Base-by-base conservation (phyloP, 805 yeast species). In the Pichia gijzeniarum region DNA sequence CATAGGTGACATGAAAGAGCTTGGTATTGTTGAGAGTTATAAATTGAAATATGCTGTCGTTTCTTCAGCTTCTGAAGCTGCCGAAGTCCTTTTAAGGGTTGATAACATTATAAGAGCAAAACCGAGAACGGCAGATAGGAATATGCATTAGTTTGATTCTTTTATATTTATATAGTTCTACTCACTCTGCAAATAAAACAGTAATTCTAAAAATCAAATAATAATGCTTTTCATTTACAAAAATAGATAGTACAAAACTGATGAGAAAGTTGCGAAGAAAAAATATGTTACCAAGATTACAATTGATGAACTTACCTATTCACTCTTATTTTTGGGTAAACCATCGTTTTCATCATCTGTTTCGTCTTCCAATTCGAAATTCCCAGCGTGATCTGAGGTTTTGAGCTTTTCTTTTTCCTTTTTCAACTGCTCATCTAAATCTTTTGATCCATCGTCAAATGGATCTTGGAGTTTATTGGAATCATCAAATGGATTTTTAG, bases 41-140 rank as follows among this genome's bases (percentile, higher is more conserved):
- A 91, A 90, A 68, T 76, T 93, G 64, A 93, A 93, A 70, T 75
- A 79, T 52, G 95, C 97, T 2, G 99, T 95, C 14, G 97, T 93
- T 16, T 78, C 89, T 13, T 82, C 95, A 39, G 98, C 99, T 5
- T 74, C 95, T n/a, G 99, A 93, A 70, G 99, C 99, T 28, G 95
- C 98, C 5, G 98, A 93, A 70, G 90, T 93, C 40, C 75, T 93
- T 54, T 70, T 93, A 59, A 80, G 99, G 63, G 99, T 93, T 36
- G 99, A 93, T 64, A 91, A 93, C 66, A 93, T 93, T 54, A 87
- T 93, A 52, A 81, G 96, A 55, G 98, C 99, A 30, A 90, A 86
- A 65, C 99, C 99, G 52, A 77, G 99, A 69, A 90, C 99, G 37
- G 96, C 97, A 35, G 91, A 85, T 69, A 78, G 96, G 73, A 82